A percentile compares a stretch with the other conserved stretches of the same genome.
These are phyloP conservation scores for Pseudocercospora ulei DNA, from an alignment of 2,329 filamentous ascomycete genomes.

Conservation along the genomic window DNA sequence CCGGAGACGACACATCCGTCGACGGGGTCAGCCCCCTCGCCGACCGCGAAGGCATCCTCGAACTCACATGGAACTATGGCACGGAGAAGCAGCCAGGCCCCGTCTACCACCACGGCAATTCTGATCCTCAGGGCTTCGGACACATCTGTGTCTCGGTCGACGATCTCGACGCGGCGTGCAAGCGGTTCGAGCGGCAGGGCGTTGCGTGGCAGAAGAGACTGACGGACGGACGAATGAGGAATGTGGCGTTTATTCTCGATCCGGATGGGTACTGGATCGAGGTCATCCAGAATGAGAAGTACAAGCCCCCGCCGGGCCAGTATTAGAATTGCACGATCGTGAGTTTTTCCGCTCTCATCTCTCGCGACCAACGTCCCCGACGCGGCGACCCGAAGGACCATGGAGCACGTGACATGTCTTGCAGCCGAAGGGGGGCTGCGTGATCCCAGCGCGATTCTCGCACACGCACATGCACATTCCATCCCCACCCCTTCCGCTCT, in stretches of 20 bases:
- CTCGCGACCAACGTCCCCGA: no score
- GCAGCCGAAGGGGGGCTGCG: no score
- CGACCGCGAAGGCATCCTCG: constrained; percentile 70
- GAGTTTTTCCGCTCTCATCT: no score
- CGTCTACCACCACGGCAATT: constrained; percentile 85
- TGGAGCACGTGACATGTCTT: no score
- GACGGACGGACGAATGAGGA: constrained; percentile 82
- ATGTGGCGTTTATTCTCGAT: constrained; percentile 77
- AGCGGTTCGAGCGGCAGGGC: constrained; percentile 69
- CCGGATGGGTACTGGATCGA: constrained; percentile 19
- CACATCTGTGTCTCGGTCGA: constrained; percentile 86
- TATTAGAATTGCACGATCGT: no score
- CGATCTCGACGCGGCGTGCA: constrained; percentile 76
- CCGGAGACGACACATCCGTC: constrained; percentile 44
- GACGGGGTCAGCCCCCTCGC: constrained; percentile 52
- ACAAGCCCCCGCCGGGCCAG: constrained; percentile 18
- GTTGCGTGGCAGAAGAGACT: constrained; percentile 92
- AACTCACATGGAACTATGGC: constrained; percentile 75
- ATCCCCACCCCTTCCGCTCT: no score
- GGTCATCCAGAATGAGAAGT: constrained; percentile 22
- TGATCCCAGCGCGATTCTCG: no score
- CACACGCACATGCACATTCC: no score
- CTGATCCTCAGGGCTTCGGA: constrained; percentile 83
- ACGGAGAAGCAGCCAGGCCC: constrained; percentile 79
- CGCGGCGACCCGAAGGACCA: no score